Base-by-base conservation (phyloP, 441 rosid species). In the Bruguiera hainesii region DNA sequence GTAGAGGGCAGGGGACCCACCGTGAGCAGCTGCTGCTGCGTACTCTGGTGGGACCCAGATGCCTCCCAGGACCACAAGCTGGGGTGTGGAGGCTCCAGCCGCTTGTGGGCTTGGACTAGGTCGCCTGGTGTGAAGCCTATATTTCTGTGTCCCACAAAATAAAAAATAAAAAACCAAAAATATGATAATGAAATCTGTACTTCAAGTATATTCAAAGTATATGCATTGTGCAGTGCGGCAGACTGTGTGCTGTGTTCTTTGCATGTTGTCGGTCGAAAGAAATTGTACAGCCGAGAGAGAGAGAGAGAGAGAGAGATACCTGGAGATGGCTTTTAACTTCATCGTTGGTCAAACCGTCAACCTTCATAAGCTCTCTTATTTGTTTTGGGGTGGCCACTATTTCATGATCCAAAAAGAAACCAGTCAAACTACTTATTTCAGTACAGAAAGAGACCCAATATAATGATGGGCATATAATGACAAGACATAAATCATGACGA, bases 291-390 rank as follows among this genome's bases (percentile, higher is more conserved):
- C 50, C 0, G 1, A 16, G 30, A 16, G 46, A 18, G 64, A 66
- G 30, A 56, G 52, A 60, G 58, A 56, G 51, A 21, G 13, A 51
- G 8, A 42, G 23, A 33, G 7, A 23, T 50, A 91, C 99, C 99
- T 95, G 98, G 70, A 95, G 86, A 85, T 95, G 99, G 87, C 99
- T 95, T 75, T 95, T 95, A 61, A 94, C 97, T 90, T 94, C 98
- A 75, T 91, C 98, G 42, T 91, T 94, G 31, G 98, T 91, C 66
- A 95, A 85, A 60, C 99, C 98, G 76, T 95, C 99, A 42, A 91
- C 97, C 79, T 91, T 91, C 99, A 95, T 95, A 29, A 84, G 83
- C 78, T 89, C 99, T 74, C 96, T 89, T 18, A 92, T 92, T 78
- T 92, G 98, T 81, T 95, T 95, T 2, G 99, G 98, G 11, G 97